Evolutionary conservation across 2,329 filamentous ascomycete species (phyloP).

Genomic region (Talaromyces sp.): DNA sequence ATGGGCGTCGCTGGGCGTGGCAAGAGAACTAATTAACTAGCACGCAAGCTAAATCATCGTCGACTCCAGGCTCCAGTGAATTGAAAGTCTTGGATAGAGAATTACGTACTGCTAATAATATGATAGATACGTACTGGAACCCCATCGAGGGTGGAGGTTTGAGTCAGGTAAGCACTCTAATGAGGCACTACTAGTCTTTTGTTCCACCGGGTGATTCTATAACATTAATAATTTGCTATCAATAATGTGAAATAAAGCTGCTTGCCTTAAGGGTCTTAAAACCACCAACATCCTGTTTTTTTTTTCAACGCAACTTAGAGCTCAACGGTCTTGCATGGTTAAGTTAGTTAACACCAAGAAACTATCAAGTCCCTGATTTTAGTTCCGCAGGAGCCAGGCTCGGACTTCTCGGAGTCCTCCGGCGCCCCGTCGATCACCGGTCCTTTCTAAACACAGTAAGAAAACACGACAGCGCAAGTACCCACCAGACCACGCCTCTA

Average conservation of each 20-base stretch:
- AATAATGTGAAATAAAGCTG: too few species aligned
- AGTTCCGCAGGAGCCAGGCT: background rate
- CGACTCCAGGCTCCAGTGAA: background rate
- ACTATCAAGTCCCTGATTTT: background rate
- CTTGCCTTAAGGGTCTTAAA: too few species aligned
- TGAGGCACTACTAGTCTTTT: too few species aligned
- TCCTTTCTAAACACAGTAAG: background rate
- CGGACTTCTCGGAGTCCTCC: background rate
- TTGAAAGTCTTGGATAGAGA: background rate
- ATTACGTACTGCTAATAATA: too few species aligned
- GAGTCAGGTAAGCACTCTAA: too few species aligned
- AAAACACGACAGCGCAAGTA: background rate
- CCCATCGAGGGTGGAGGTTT: too few species aligned
- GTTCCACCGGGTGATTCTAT: too few species aligned
- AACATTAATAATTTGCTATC: too few species aligned
- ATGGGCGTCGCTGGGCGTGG: too few species aligned
- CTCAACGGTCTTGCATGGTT: background rate
- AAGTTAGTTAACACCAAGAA: too few species aligned
- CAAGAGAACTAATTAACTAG: background rate
- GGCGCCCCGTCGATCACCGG: background rate
- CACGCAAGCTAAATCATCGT: background rate
- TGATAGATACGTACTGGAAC: too few species aligned
- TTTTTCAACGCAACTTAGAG: background rate
- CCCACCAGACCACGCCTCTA: background rate
- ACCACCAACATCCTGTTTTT: background rate